Evolutionary conservation across 257 asterid genomes (phyloP), one percentile per base, ranked within the genome.

Genomic region (Solanum boliviense): DNA sequence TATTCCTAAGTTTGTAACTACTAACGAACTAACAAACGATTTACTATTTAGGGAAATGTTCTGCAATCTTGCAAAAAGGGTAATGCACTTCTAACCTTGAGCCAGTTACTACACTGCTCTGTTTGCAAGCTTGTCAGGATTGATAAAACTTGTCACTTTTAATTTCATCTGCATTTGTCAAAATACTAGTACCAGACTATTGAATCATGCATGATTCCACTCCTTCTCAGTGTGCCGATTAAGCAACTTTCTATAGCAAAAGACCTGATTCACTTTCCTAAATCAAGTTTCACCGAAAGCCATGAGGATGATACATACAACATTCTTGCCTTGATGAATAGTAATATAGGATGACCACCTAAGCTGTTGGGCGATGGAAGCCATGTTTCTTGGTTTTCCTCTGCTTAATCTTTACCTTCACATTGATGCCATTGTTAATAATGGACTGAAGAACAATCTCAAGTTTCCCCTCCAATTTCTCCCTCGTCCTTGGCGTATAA

Each of bases 391-490:
- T 90, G 76, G 70, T 16, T 89, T 92, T 93, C 91, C 84, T 94
- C 90, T 96, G 98, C 93, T 94, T 96, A 29, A 93, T 90, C 85
- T 91, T 96, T 92, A 95, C 94, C 92, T 96, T 95, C 73, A 95
- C 98, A 87, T 93, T 86, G 32, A 95, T 89, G 35, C 99, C 98
- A 31, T 94, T 94, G 88, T 90, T 90, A 74, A 89, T 86, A 67
- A 96, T 89, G 60, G 98, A 88, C 75, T 92, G 88, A n/a, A 95
- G 94, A 38, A 96, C 96, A 88, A 94, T 90, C 91, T 90, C 92
- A 88, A 94, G 90, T 92, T 94, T 95, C 67, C 98, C 97, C 86
- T 92, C 97, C 91, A 95, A 41, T 90, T 88, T 92, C 13, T 94
- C 99, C 84, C 94, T 96, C 58, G 89, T 93, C 87, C 98, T 91